phyloP scores from a whole-genome alignment of 73 alveolate genomes.

The Durusdinium trenchii region DNA sequence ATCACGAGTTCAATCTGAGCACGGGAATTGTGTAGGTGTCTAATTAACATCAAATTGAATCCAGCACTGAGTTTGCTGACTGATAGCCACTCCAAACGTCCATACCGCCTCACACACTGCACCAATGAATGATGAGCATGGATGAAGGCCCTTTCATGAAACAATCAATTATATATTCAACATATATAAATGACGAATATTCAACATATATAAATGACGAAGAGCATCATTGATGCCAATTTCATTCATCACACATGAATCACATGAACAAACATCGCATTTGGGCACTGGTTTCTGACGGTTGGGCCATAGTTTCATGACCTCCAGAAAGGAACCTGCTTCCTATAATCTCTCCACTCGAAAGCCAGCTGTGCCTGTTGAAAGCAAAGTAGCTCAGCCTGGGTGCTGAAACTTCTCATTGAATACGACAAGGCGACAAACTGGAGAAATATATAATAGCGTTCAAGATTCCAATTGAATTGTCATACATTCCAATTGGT shows the following conservation, averaged over 20 bases:
- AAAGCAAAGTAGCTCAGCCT: constrained; percentile 88
- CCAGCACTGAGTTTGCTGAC: neutral
- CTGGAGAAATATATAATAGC: too few relatives aligned
- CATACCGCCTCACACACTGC: constrained; percentile 44
- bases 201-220: neutral
- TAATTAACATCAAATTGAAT: neutral
- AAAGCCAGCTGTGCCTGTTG: constrained; percentile 17
- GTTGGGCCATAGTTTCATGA: too few relatives aligned
- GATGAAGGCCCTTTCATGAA: neutral
- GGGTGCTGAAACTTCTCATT: too few relatives aligned
- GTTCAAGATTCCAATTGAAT: too few relatives aligned
- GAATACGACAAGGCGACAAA: too few relatives aligned
- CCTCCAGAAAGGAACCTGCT: neutral
- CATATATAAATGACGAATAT: neutral
- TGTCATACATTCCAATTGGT: too few relatives aligned
- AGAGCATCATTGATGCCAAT: neutral
- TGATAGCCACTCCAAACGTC: constrained; percentile 90
- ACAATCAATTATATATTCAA: neutral
- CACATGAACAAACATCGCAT: too few relatives aligned
- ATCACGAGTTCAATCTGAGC: neutral
- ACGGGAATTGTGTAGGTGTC: too few relatives aligned
- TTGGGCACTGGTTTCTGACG: too few relatives aligned
- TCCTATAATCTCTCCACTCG: neutral
- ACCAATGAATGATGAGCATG: neutral
- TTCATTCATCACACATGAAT: too few relatives aligned